Conservation (phyloP, 169 alveolate species). For the Plasmodium gonderi region DNA sequence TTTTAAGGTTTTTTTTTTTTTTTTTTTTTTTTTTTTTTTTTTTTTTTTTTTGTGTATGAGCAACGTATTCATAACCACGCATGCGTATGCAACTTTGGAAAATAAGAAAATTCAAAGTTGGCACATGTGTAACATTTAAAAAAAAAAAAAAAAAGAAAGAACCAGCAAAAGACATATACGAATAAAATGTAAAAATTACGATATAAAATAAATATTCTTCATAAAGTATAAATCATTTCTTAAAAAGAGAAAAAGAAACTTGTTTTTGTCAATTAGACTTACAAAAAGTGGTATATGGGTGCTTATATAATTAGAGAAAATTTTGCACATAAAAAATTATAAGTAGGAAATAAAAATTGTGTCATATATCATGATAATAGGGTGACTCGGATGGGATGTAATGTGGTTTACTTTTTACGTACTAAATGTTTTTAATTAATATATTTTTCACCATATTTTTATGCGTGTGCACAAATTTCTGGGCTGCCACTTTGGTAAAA, state of each 20-base stretch:
- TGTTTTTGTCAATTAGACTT: background rate
- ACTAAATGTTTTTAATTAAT: background rate
- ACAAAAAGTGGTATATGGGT: background rate
- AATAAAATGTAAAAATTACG: background rate
- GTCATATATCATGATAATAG: background rate
- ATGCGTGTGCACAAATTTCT: background rate
- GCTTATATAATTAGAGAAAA: background rate
- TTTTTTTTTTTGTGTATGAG: background rate
- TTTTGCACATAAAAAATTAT: background rate
- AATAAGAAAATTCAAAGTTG: background rate
- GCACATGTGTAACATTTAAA: background rate
- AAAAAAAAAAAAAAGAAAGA: too few relatives aligned
- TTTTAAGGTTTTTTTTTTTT: too few relatives aligned
- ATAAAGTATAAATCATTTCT: background rate
- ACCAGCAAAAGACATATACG: background rate
- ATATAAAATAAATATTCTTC: background rate
- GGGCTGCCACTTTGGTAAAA: background rate
- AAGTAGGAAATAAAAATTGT: background rate
- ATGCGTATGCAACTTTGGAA: background rate
- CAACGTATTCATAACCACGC: conserved; percentile 4
- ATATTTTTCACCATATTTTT: background rate
- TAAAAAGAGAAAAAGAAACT: background rate
- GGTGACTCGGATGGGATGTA: background rate
- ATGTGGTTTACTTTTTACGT: background rate
- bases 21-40: background rate